These are phyloP conservation scores for Oryza meridionalis DNA, from an alignment of 176 grass and related monocot genomes.

Conservation along the genomic window DNA sequence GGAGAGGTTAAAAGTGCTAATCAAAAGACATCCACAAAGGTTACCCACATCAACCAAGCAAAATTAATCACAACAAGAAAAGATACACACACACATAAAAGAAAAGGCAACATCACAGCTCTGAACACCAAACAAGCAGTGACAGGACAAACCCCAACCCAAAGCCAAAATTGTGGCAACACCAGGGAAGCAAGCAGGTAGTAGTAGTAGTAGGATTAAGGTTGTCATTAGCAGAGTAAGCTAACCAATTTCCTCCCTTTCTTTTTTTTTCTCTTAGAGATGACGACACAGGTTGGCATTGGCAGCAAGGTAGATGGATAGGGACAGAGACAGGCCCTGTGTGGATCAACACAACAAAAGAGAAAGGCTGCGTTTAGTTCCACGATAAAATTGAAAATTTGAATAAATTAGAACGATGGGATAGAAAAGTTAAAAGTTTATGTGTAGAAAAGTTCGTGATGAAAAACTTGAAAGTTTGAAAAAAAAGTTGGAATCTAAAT, in stretches of 20 bases:
- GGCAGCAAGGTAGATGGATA: constrained; percentile 55
- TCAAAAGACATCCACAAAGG: neutral
- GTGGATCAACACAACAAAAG: constrained; percentile 43
- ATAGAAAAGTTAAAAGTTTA: too few relatives aligned
- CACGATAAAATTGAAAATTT: too few relatives aligned
- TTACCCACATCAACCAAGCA: neutral
- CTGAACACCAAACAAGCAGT: neutral
- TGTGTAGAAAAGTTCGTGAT: too few relatives aligned
- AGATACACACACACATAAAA: neutral
- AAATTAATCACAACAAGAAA: constrained; percentile 6
- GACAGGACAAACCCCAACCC: constrained; percentile 8
- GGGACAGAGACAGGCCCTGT: constrained; percentile 40
- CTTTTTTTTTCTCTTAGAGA: neutral
- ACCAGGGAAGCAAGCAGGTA: neutral
- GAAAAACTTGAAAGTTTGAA: too few relatives aligned
- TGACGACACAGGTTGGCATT: constrained; percentile 54
- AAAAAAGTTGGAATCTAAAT: too few relatives aligned
- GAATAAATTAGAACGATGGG: too few relatives aligned
- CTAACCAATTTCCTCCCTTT: constrained; percentile 31
- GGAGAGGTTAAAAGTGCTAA: neutral
- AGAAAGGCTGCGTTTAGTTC: neutral
- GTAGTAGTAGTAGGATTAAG: neutral
- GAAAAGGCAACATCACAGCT: neutral
- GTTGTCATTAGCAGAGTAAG: constrained; percentile 11
- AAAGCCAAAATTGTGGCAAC: constrained; percentile 5